These are phyloP conservation scores for Thecaphora frezii DNA, from an alignment of 1,284 basidiomycete genomes.

Conservation along the genomic window DNA sequence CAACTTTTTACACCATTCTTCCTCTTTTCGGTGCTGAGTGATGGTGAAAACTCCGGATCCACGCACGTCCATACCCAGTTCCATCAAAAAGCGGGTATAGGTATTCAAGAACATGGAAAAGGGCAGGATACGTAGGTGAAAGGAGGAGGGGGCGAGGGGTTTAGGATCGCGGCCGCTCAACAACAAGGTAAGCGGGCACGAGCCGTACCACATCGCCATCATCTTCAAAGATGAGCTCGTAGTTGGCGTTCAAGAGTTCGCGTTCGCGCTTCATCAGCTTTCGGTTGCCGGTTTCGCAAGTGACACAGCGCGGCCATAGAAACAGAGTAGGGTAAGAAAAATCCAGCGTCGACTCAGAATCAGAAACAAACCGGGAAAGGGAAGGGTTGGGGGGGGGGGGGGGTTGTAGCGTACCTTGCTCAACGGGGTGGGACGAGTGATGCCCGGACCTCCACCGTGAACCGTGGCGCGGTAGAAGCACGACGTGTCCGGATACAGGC, in stretches of 20 bases:
- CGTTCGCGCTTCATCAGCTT: constrained; percentile 37
- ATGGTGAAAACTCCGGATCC: too few relatives aligned
- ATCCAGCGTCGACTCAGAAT: background rate
- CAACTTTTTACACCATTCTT: too few relatives aligned
- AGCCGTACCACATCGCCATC: constrained; percentile 51
- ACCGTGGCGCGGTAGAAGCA: constrained; percentile 58
- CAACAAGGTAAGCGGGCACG: constrained; percentile 55
- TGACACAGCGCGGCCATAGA: background rate
- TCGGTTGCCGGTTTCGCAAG: too few relatives aligned
- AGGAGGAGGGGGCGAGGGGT: background rate
- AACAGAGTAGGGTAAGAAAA: background rate
- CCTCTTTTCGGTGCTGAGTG: too few relatives aligned
- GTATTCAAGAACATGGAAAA: too few relatives aligned
- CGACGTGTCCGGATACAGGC: constrained; percentile 57
- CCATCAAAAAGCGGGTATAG: background rate
- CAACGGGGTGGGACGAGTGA: constrained; percentile 22
- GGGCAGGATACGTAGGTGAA: background rate
- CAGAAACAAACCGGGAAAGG: background rate
- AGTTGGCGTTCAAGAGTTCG: constrained; percentile 50
- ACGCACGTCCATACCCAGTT: constrained; percentile 1
- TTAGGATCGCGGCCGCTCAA: constrained; percentile 15
- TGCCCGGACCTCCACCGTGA: constrained; percentile 49
- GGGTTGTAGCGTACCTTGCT: constrained; percentile 31
- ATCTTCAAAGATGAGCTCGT: constrained; percentile 55
- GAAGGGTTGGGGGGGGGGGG: background rate